Base-by-base conservation (phyloP, 176 grass and related monocot species). In the Thalia dealbata region DNA sequence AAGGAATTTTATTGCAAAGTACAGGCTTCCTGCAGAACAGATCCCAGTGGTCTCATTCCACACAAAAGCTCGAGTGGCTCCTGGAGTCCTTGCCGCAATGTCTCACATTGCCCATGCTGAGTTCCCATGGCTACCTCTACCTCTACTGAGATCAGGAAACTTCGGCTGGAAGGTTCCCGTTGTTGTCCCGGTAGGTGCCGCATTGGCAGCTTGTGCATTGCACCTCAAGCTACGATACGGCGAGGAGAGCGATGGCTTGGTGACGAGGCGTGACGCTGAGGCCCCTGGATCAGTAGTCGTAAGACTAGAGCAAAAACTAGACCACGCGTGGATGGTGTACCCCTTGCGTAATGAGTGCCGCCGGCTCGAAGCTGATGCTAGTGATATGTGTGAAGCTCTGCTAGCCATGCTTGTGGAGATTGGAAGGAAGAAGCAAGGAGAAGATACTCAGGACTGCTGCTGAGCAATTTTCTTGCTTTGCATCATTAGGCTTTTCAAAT, bases 241-340 rank as follows among this genome's bases (percentile, higher is more conserved):
- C 12, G 89, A 82, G 73, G 78, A 52, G 50, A 96, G 92, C 14
- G 89, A 96, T 3, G 92, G 89, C 12, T 73, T 96, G 67, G 92
- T 96, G 23, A 78, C 87, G 0, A 68, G 92, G 45, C 70, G 84
- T 9, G 92, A 96, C 15, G 89, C 89, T 0, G 89, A 96, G 82
- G 92, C 88, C 27, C 92, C 89, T 0, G 92, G 93, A 0, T 96
- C 92, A 1, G 89, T 96, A 51, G 82, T 86, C 12, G 89, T 96
- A 2, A 80, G 92, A 65, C 77, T 84, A 23, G 80, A 96, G 55
- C 79, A 82, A 65, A 96, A 80, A 79, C 72, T 96, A 73, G 85
- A 92, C 64, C 93, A 96, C 25, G 80, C 89, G 25, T 92, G 89
- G 93, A 87, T 92, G 78, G 93, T 96, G 55, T 84, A 92, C 63